These are phyloP conservation scores for Vanderwaltozyma polyspora DNA, from an alignment of 805 yeast genomes.

Conservation along the genomic window DNA sequence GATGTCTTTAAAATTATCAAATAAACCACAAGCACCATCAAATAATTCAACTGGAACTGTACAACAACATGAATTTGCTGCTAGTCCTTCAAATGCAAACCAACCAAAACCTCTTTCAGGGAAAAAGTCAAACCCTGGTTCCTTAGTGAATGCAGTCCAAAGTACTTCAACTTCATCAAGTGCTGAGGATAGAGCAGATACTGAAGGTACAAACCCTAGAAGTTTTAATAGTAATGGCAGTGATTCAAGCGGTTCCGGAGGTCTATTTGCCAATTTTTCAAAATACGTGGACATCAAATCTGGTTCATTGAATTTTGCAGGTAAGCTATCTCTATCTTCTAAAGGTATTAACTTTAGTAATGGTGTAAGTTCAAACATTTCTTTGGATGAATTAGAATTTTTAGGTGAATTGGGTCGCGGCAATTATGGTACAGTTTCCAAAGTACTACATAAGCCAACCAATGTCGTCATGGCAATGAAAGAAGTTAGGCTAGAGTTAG, in stretches of 20 bases:
- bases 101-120: constrained; percentile 8
- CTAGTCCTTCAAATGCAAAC: constrained; percentile 17
- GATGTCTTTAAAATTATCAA: constrained; percentile 22
- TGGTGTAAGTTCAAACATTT: constrained; percentile 78
- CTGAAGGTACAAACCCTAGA: constrained; percentile 21
- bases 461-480: constrained; percentile 94
- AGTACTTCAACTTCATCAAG: constrained; percentile 27
- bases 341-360: constrained; percentile 84
- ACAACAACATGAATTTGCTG: constrained; percentile 21
- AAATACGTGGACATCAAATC: constrained; percentile 85
- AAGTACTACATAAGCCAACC: constrained; percentile 87
- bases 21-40: constrained; percentile 6
- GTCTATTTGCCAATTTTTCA: constrained; percentile 63
- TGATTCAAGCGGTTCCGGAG: constrained; percentile 28
- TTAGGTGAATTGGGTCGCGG: constrained; percentile 90
- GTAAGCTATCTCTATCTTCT: constrained; percentile 85
- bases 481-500: constrained; percentile 86
- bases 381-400: constrained; percentile 72
- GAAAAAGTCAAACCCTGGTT: constrained; percentile 23
- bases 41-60: too few species aligned
- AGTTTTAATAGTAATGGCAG: constrained; percentile 7
- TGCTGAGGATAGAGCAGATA: constrained; percentile 17
- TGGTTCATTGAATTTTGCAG: constrained; percentile 84
- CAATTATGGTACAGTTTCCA: constrained; percentile 90
- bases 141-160: constrained; percentile 20